Conservation (phyloP, 139 green algal species). For the Chlorella sp. region DNA sequence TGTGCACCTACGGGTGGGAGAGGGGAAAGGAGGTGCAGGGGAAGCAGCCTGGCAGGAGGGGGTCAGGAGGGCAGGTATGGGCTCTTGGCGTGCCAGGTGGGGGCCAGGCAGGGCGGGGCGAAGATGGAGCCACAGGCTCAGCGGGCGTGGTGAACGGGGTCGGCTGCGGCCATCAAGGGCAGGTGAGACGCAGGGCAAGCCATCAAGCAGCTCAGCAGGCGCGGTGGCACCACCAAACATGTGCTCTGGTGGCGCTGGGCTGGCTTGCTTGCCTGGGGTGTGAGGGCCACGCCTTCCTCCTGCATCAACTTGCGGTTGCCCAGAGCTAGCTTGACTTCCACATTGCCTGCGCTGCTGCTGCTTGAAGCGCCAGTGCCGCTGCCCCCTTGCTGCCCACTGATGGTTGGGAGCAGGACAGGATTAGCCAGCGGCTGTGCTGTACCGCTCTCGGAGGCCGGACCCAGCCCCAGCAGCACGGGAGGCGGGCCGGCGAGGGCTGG, state of each 20-base stretch:
- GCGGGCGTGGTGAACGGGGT: no score
- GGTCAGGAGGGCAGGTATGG: no score
- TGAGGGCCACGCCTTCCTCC: conserved; percentile 60
- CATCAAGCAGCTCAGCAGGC: neutral
- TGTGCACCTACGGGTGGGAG: no score
- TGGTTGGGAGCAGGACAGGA: neutral
- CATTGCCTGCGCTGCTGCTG: neutral
- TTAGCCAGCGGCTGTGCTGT: neutral
- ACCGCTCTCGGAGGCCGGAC: neutral
- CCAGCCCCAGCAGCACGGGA: neutral
- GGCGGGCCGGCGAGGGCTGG: neutral
- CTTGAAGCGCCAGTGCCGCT: neutral
- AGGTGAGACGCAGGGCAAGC: neutral
- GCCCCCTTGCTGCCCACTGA: no score
- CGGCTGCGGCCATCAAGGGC: neutral
- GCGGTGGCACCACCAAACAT: neutral
- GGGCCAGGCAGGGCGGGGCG: neutral
- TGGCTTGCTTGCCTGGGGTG: neutral
- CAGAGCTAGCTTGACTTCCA: conserved; percentile 57
- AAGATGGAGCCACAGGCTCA: no score
- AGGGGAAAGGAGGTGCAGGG: no score
- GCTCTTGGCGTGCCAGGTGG: neutral
- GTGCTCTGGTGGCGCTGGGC: neutral
- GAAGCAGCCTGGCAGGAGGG: no score
- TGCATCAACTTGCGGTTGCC: conserved; percentile 84